These are phyloP conservation scores for Straminergon stramineum DNA, from an alignment of 225 moss, liverwort and hornwort genomes.

Conservation along the genomic window DNA sequence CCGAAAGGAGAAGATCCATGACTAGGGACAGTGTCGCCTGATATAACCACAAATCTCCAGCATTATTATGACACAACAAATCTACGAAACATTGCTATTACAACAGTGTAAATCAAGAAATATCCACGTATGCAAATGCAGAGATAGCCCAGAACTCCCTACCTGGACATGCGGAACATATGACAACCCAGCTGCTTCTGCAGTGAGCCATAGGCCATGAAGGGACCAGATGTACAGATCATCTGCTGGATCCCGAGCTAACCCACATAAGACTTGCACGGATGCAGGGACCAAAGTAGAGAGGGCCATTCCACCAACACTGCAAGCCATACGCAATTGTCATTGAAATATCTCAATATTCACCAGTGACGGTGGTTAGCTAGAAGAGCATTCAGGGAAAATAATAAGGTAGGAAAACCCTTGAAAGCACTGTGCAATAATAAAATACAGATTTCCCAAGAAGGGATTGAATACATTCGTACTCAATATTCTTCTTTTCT, in stretches of 20 bases:
- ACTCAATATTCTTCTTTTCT: neutral
- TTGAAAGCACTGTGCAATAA: neutral
- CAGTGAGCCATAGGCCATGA: constrained; percentile 96
- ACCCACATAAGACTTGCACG: constrained; percentile 74
- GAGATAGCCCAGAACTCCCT: neutral
- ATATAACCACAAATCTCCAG: constrained; percentile 3
- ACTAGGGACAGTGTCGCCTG: constrained; percentile 84
- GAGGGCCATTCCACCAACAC: constrained; percentile 97
- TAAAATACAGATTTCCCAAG: neutral
- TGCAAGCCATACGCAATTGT: constrained; percentile 16
- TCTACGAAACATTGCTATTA: neutral
- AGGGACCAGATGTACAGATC: constrained; percentile 80
- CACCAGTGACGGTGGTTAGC: neutral
- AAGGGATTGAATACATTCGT: neutral
- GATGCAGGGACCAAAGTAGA: constrained; percentile 94
- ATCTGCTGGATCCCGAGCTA: constrained; percentile 83
- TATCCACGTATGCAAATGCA: neutral
- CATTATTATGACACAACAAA: neutral
- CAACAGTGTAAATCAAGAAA: neutral
- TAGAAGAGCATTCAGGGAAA: neutral
- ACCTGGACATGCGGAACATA: constrained; percentile 96
- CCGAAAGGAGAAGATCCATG: constrained; percentile 95
- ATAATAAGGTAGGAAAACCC: neutral
- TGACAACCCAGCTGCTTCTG: constrained; percentile 93
- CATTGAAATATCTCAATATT: neutral